Evolutionary conservation across 495 filamentous ascomycete species (phyloP).

Genomic region (Podospora australis): DNA sequence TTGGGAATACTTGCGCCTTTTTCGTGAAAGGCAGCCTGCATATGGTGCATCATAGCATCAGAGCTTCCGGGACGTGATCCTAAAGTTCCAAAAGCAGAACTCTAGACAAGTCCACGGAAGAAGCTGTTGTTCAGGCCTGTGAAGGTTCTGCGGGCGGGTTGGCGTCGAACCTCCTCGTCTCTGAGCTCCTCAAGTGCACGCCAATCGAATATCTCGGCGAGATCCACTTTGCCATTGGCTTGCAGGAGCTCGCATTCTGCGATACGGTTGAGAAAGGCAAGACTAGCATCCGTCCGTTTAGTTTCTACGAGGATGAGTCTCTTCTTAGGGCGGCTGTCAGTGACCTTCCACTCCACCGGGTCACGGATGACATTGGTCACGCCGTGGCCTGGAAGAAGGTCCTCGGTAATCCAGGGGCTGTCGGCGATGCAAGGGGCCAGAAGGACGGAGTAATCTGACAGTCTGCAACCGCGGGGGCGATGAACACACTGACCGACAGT

Average conservation of each 20-base stretch:
- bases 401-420: slow-evolving; percentile 36
- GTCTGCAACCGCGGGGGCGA: slow-evolving; percentile 20
- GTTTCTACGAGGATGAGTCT: slow-evolving; percentile 44
- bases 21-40: too few species aligned
- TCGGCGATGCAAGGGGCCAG: slow-evolving; percentile 40
- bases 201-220: slow-evolving; percentile 48
- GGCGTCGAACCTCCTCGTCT: too few species aligned
- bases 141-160: too few species aligned
- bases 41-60: too few species aligned
- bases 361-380: slow-evolving; percentile 25
- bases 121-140: too few species aligned
- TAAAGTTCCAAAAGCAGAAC: too few species aligned
- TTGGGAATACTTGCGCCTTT: too few species aligned
- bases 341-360: slow-evolving; percentile 25
- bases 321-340: slow-evolving; percentile 18
- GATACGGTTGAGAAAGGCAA: slow-evolving; percentile 31
- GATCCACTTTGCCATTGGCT: slow-evolving; percentile 30
- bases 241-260: slow-evolving; percentile 27
- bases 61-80: too few species aligned
- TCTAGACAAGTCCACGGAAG: too few species aligned
- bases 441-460: slow-evolving; percentile 35
- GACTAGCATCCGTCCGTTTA: slow-evolving; percentile 30
- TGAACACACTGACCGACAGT: slow-evolving; percentile 8
- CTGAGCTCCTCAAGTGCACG: slow-evolving; percentile 38
- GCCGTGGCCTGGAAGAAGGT: slow-evolving; percentile 38